Evolutionary conservation across 768 basidiomycete species (phyloP).

Genomic region (Trametopsis cervina): DNA sequence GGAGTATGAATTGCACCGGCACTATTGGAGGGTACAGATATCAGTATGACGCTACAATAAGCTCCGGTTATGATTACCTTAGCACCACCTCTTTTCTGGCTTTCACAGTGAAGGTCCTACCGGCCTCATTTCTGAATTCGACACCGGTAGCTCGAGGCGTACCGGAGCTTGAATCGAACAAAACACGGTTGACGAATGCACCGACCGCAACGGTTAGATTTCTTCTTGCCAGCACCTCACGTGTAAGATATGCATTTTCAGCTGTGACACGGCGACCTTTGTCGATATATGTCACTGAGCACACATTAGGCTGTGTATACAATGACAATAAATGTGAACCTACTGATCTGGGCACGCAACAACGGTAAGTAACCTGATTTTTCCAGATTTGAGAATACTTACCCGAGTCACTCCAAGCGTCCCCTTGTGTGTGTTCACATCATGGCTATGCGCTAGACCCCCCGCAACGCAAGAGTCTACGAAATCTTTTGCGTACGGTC

Average conservation of each 20-base stretch:
- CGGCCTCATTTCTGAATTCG: conserved; percentile 42
- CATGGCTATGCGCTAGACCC: conserved; percentile 45
- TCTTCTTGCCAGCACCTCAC: conserved; percentile 52
- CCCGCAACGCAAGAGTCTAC: conserved; percentile 42
- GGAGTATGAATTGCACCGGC: conserved; percentile 61
- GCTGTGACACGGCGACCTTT: conserved; percentile 50
- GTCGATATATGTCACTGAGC: conserved; percentile 62
- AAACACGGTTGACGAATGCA: conserved; percentile 49
- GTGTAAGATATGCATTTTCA: conserved; percentile 61
- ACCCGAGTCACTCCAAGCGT: conserved; percentile 59
- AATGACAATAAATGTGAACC: conserved; percentile 10
- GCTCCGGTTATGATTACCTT: conserved; percentile 30
- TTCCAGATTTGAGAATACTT: conserved; percentile 12
- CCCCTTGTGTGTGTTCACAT: conserved; percentile 51
- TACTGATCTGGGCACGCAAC: conserved; percentile 23
- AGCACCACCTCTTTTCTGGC: conserved; percentile 57
- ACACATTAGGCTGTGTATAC: no score
- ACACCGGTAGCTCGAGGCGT: conserved; percentile 49
- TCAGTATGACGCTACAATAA: neutral
- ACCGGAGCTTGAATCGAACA: conserved; percentile 39
- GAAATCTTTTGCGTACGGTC: conserved; percentile 42
- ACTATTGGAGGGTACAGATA: conserved; percentile 23
- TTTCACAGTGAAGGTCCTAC: conserved; percentile 35
- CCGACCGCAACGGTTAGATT: conserved; percentile 57
- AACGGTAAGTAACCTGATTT: neutral